phyloP scores from a whole-genome alignment of 305 asterid genomes.

The Fraxinus paxiana region DNA sequence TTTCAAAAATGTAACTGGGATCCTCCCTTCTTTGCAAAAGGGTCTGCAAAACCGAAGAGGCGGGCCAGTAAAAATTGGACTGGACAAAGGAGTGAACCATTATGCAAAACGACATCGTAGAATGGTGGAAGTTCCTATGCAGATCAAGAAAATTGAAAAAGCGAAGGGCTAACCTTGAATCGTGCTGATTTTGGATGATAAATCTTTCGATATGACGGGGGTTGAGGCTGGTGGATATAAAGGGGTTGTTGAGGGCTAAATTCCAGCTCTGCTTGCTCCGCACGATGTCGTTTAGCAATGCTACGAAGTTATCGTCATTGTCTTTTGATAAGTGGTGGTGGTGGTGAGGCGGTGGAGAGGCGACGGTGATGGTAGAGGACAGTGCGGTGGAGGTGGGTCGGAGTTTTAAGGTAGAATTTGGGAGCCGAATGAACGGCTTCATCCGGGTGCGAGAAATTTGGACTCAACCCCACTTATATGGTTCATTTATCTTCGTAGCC shows the following conservation, averaged over 20 bases:
- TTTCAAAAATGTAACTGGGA: conserved; percentile 47
- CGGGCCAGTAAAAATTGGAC: conserved; percentile 79
- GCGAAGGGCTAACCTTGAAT: conserved; percentile 75
- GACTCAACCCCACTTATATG: background rate
- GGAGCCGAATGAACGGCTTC: conserved; percentile 28
- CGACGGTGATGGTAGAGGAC: conserved; percentile 3
- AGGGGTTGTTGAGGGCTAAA: conserved; percentile 41
- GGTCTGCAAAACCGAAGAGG: conserved; percentile 73
- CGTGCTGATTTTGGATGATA: conserved; percentile 51
- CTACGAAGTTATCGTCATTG: conserved; percentile 57
- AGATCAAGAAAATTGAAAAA: conserved; percentile 86
- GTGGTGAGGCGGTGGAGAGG: background rate
- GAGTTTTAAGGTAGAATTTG: conserved; percentile 22
- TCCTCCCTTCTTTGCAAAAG: conserved; percentile 48
- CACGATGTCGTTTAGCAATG: conserved; percentile 50
- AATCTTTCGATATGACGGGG: conserved; percentile 55
- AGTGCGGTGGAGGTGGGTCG: conserved; percentile 19
- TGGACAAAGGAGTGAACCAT: conserved; percentile 71
- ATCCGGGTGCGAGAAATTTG: conserved; percentile 7
- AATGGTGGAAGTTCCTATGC: conserved; percentile 63
- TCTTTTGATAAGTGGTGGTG: conserved; percentile 15
- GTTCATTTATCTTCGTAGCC: background rate
- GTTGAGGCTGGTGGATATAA: conserved; percentile 44
- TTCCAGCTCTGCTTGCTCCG: conserved; percentile 65
- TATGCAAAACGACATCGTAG: conserved; percentile 67